A percentile compares a stretch with the other conserved stretches of the same genome.
Evolutionary conservation across 345 rosid genomes (phyloP).

Genomic region (Capsella bursapastoris): DNA sequence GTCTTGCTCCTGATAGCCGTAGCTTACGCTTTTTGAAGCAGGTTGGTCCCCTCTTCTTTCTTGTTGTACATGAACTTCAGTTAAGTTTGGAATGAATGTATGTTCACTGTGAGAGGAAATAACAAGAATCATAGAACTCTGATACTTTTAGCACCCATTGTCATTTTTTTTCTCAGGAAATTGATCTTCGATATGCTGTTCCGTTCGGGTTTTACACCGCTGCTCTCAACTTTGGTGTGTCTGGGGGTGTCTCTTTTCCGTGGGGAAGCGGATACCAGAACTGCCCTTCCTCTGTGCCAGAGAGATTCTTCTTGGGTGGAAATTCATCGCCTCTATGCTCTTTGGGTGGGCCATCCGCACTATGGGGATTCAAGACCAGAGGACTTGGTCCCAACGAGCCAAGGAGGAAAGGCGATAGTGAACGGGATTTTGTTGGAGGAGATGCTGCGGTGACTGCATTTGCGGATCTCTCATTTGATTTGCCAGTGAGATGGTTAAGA

Average conservation of each 20-base stretch:
- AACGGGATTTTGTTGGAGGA: conserved; percentile 87
- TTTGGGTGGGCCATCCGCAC: conserved; percentile 79
- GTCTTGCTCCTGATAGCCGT: conserved; percentile 89
- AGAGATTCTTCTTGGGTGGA: conserved; percentile 93
- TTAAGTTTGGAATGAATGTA: neutral
- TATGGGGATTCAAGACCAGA: conserved; percentile 83
- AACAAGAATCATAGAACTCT: conserved; percentile 23
- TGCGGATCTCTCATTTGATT: conserved; percentile 92
- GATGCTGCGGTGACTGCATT: conserved; percentile 86
- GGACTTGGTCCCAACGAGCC: conserved; percentile 88
- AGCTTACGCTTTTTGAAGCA: conserved; percentile 84
- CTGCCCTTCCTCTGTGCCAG: conserved; percentile 69
- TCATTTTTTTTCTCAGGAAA: conserved; percentile 55
- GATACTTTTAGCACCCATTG: neutral
- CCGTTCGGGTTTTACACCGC: conserved; percentile 77
- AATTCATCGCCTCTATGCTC: conserved; percentile 78
- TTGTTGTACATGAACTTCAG: neutral
- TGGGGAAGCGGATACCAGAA: conserved; percentile 71
- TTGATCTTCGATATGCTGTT: conserved; percentile 83
- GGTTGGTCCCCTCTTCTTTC: conserved; percentile 51
- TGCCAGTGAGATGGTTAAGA: conserved; percentile 79
- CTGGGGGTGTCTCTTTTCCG: conserved; percentile 76
- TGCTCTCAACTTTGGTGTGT: conserved; percentile 80
- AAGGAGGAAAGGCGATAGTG: conserved; percentile 57
- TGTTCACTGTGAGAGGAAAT: neutral